These are phyloP conservation scores for Scedosporium apiospermum DNA, from an alignment of 2,329 filamentous ascomycete genomes.

Conservation along the genomic window DNA sequence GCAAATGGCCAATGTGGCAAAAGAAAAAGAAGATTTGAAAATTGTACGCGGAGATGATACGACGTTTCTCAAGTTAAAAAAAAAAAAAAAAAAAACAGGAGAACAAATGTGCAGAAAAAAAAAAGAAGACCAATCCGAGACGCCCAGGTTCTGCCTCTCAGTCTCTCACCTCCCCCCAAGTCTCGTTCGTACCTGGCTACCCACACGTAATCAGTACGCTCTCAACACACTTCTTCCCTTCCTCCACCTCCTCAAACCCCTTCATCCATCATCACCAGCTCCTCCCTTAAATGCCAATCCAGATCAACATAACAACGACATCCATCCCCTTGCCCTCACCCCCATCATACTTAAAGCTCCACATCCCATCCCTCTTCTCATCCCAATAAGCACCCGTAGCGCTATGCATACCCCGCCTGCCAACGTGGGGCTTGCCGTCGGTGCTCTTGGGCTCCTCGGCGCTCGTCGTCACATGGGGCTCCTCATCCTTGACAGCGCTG, in stretches of 20 bases:
- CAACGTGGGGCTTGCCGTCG: slow-evolving; percentile 61
- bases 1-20: neutral
- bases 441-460: slow-evolving; percentile 44
- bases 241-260: neutral
- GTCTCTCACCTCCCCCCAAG: neutral
- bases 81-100: neutral
- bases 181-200: neutral
- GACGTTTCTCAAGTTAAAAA: neutral
- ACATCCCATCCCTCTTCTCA: slow-evolving; percentile 83
- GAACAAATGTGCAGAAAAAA: neutral
- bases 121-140: neutral
- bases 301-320: slow-evolving; percentile 65
- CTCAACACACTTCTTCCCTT: neutral
- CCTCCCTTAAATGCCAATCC: slow-evolving; percentile 55
- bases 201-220: neutral
- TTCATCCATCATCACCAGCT: neutral
- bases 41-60: neutral
- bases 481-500: slow-evolving; percentile 35
- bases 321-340: slow-evolving; percentile 58
- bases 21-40: neutral
- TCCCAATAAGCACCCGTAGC: slow-evolving; percentile 84
- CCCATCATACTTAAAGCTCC: slow-evolving; percentile 76
- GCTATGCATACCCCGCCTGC: slow-evolving; percentile 82
- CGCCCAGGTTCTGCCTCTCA: neutral
- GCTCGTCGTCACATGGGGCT: slow-evolving; percentile 47